Percentiles rank a stretch among this genome's conserved stretches.
Evolutionary conservation across 1,139 yeast genomes (phyloP).

Genomic region (Nakaseomyces sp.): DNA sequence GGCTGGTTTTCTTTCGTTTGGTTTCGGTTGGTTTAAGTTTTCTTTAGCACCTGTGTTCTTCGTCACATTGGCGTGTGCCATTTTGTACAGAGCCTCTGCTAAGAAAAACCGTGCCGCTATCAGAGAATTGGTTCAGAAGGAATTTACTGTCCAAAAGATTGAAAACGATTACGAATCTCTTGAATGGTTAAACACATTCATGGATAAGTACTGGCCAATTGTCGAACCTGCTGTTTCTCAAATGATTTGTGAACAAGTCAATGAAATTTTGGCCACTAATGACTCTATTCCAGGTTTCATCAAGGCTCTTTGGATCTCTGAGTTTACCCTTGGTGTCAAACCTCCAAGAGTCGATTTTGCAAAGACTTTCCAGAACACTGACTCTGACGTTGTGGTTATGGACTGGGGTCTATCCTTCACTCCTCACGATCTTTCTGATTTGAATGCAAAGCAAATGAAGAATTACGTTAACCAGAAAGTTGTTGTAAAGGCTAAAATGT

Average conservation of each 20-base stretch:
- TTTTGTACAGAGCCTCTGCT: slow-evolving; percentile 74
- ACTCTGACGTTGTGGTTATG: slow-evolving; percentile 88
- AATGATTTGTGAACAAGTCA: slow-evolving; percentile 74
- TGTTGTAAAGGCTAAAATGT: slow-evolving; percentile 53
- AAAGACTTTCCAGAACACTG: slow-evolving; percentile 77
- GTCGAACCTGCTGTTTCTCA: slow-evolving; percentile 82
- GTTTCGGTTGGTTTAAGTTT: slow-evolving; percentile 67
- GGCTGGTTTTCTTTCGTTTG: slow-evolving; percentile 65
- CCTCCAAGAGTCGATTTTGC: slow-evolving; percentile 89
- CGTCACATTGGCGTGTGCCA: slow-evolving; percentile 47
- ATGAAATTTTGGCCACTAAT: slow-evolving; percentile 63
- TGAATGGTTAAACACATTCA: slow-evolving; percentile 85
- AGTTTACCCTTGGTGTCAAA: slow-evolving; percentile 85
- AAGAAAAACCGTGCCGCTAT: slow-evolving; percentile 64
- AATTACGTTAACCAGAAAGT: slow-evolving; percentile 74
- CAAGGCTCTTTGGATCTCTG: slow-evolving; percentile 72
- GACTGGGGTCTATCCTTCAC: slow-evolving; percentile 87
- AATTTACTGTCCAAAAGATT: slow-evolving; percentile 63
- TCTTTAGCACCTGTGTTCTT: slow-evolving; percentile 74
- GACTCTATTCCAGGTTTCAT: slow-evolving; percentile 77
- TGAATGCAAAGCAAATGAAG: slow-evolving; percentile 72
- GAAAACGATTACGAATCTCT: slow-evolving; percentile 85
- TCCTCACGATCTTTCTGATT: slow-evolving; percentile 78
- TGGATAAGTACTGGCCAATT: slow-evolving; percentile 83
- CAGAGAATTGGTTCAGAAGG: slow-evolving; percentile 77